Conservation (phyloP, 108 stramenopile genomes). For the Cyclotella sp. region DNA sequence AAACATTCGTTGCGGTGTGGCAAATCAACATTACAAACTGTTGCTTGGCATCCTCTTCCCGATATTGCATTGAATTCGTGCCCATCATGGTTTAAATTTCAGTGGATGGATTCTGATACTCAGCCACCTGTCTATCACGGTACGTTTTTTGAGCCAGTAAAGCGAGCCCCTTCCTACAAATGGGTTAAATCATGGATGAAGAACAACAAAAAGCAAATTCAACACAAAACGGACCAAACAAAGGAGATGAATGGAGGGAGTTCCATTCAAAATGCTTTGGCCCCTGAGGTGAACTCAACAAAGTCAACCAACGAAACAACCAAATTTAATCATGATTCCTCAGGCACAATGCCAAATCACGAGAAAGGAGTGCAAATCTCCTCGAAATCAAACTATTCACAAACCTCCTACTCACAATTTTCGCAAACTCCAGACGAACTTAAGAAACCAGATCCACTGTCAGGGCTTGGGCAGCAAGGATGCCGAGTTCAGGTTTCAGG, state of each 20-base stretch:
- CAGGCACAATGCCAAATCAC: neutral
- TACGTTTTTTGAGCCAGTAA: constrained; percentile 53
- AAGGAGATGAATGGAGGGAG: neutral
- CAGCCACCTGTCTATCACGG: constrained; percentile 13
- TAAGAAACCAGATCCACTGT: constrained; percentile 57
- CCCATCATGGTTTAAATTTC: constrained; percentile 41
- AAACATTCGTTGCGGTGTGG: neutral
- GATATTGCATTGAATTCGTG: constrained; percentile 8
- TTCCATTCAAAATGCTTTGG: constrained; percentile 7
- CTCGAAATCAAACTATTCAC: constrained; percentile 14
- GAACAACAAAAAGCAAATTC: constrained; percentile 20
- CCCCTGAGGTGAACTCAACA: neutral
- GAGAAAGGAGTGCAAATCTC: neutral
- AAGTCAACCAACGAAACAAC: neutral
- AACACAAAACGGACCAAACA: neutral
- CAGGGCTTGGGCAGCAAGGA: constrained; percentile 82
- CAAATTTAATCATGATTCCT: constrained; percentile 19
- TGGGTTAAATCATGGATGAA: constrained; percentile 53
- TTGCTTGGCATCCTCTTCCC: constrained; percentile 26
- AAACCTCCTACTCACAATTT: constrained; percentile 45
- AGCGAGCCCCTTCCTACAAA: constrained; percentile 52
- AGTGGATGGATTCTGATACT: constrained; percentile 21
- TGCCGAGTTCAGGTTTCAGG: constrained; percentile 74
- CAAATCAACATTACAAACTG: neutral
- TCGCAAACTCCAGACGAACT: constrained; percentile 25